Evolutionary conservation across 306 rosid species (phyloP).

Genomic region (Inga leiocalycina): DNA sequence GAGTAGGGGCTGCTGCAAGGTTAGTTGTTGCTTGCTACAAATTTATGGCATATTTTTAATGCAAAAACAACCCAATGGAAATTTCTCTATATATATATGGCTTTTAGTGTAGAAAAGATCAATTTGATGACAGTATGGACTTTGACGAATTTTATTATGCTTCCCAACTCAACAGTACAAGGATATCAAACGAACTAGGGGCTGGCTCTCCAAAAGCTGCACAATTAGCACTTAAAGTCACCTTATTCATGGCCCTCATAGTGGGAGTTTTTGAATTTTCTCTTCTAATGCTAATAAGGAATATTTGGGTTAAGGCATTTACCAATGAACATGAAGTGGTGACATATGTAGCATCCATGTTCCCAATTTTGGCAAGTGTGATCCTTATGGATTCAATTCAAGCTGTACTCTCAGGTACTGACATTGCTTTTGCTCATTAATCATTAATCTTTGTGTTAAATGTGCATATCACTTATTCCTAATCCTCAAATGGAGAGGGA

Average conservation of each 20-base stretch:
- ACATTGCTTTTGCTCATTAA: background rate
- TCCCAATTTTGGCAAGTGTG: constrained; percentile 47
- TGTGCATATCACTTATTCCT: background rate
- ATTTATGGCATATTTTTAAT: background rate
- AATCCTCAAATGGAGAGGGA: background rate
- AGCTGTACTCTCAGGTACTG: constrained; percentile 46
- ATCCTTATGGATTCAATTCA: constrained; percentile 44
- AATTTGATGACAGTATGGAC: background rate
- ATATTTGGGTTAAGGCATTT: constrained; percentile 72
- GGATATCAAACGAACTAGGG: constrained; percentile 82
- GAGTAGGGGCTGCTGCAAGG: constrained; percentile 75
- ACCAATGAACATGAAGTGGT: constrained; percentile 65
- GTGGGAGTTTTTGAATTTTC: constrained; percentile 49
- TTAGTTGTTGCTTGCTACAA: constrained; percentile 38
- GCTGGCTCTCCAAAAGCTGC: constrained; percentile 68
- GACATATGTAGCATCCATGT: constrained; percentile 53
- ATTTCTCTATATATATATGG: background rate
- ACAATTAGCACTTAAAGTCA: constrained; percentile 59
- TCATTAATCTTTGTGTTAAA: background rate
- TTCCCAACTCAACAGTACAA: constrained; percentile 48
- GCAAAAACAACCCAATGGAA: background rate
- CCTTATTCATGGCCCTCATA: constrained; percentile 42
- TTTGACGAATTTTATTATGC: constrained; percentile 7
- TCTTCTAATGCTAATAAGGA: constrained; percentile 49
- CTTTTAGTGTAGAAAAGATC: background rate